Evolutionary conservation across 805 yeast genomes (phyloP).

Genomic region (Wickerhamiella kurtzmanii): DNA sequence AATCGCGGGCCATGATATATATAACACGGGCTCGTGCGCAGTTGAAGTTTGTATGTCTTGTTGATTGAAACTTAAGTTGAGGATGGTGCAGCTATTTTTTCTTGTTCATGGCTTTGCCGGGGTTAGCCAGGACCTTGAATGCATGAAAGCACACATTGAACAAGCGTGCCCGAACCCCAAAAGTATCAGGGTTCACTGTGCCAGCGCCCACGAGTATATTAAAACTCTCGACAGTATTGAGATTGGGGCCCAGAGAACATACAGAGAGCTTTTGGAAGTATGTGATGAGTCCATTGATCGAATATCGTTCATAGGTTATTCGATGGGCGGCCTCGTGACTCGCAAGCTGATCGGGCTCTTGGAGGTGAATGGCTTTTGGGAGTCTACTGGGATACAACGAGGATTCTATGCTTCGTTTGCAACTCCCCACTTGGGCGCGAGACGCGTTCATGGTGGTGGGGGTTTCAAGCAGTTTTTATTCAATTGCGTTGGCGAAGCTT

Average conservation of each 20-base stretch:
- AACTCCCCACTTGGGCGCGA: conserved; percentile 48
- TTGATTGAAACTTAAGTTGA: too few species aligned
- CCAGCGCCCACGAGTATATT: conserved; percentile 48
- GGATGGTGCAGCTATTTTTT: conserved; percentile 9
- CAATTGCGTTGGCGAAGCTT: conserved; percentile 39
- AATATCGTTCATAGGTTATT: conserved; percentile 71
- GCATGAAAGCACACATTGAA: conserved; percentile 32
- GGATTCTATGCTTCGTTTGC: conserved; percentile 53
- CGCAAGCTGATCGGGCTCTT: conserved; percentile 64
- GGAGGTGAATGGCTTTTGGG: conserved; percentile 39
- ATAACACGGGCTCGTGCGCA: too few species aligned
- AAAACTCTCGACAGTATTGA: conserved; percentile 75
- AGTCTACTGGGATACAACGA: conserved; percentile 39
- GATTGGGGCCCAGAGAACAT: conserved; percentile 44
- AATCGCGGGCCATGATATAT: too few species aligned
- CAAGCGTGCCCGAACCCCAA: conserved; percentile 30
- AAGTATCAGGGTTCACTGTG: conserved; percentile 26
- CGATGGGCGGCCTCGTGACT: conserved; percentile 71
- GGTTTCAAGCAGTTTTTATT: conserved; percentile 28
- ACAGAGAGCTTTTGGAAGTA: conserved; percentile 42
- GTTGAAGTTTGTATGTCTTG: too few species aligned
- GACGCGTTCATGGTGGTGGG: conserved; percentile 3
- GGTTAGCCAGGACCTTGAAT: conserved; percentile 40
- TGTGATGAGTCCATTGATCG: conserved; percentile 34
- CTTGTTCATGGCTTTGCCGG: conserved; percentile 38